Conservation (phyloP, 1,139 yeast species). For the Saccharomyces hybrid region DNA sequence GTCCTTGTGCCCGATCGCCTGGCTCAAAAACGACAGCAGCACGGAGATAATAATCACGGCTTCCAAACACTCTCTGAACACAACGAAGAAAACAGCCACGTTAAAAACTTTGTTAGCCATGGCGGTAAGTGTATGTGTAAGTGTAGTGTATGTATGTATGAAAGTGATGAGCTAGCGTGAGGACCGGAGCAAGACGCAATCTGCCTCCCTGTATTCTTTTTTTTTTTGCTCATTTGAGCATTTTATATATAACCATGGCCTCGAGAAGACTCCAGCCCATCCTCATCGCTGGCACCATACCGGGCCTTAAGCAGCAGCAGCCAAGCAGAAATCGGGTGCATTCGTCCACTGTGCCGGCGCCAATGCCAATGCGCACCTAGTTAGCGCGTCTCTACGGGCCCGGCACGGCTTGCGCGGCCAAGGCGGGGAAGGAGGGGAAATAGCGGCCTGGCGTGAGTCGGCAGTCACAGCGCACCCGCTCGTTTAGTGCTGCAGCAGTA, state of each 20-base stretch:
- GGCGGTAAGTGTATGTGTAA: not conserved
- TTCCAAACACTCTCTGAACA: conserved; percentile 78
- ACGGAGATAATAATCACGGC: conserved; percentile 85
- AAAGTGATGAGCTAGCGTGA: not conserved
- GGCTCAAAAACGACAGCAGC: conserved; percentile 69
- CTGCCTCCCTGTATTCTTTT: not conserved
- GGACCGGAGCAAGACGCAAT: not conserved
- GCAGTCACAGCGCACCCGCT: not conserved
- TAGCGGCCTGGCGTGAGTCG: not conserved
- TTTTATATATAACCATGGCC: not conserved
- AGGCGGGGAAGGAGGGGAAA: too few species aligned
- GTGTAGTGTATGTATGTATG: too few species aligned
- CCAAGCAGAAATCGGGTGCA: not conserved
- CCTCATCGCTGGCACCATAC: not conserved
- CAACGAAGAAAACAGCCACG: conserved; percentile 68
- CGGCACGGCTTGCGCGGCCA: conserved; percentile 1
- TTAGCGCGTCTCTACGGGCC: not conserved
- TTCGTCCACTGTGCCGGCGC: not conserved
- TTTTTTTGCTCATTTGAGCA: not conserved
- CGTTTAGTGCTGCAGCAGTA: not conserved
- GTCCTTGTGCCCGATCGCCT: conserved; percentile 37
- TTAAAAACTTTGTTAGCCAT: conserved; percentile 33
- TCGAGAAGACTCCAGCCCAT: not conserved
- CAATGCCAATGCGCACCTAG: not conserved
- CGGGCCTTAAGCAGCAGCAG: not conserved